These are phyloP conservation scores for Fusarium stilboides DNA, from an alignment of 2,329 filamentous ascomycete genomes.

Conservation along the genomic window DNA sequence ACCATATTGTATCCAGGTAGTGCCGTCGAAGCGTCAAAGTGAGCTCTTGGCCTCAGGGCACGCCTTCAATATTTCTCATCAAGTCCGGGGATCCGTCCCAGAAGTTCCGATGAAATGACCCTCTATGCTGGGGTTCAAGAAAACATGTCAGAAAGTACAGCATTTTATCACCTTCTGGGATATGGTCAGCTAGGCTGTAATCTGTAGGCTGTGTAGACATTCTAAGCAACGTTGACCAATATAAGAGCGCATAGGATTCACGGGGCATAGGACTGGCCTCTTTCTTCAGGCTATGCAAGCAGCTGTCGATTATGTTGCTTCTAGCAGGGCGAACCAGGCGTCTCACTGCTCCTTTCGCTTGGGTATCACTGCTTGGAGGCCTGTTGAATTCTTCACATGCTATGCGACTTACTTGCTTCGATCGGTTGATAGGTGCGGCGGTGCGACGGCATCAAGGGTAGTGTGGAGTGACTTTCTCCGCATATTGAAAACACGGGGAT, in stretches of 20 bases:
- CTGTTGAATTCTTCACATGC: slow-evolving; percentile 31
- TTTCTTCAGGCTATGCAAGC: slow-evolving; percentile 19
- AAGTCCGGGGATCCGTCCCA: slow-evolving; percentile 6
- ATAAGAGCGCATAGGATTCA: slow-evolving; percentile 14
- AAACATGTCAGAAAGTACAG: slow-evolving; percentile 5
- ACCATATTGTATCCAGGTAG: slow-evolving; percentile 1
- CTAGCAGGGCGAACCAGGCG: neutral
- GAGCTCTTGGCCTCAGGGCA: slow-evolving; percentile 4
- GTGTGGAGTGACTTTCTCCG: slow-evolving; percentile 31
- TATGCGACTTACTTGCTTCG: slow-evolving; percentile 11
- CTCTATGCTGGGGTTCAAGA: neutral
- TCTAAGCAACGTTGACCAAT: slow-evolving; percentile 19
- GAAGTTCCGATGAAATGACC: slow-evolving; percentile 1
- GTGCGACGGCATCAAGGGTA: slow-evolving; percentile 24
- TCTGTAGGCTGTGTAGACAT: neutral
- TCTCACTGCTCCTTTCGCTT: slow-evolving; percentile 20
- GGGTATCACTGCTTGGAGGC: slow-evolving; percentile 21
- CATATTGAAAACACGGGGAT: slow-evolving; percentile 26
- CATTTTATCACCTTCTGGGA: neutral
- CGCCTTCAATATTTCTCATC: slow-evolving; percentile 4
- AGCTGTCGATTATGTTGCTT: slow-evolving; percentile 10
- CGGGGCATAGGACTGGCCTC: slow-evolving; percentile 10
- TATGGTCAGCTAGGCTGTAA: slow-evolving; percentile 1
- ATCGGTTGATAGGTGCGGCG: slow-evolving; percentile 22
- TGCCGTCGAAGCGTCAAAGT: slow-evolving; percentile 6